A percentile compares a stretch with the other conserved stretches of the same genome.
Evolutionary conservation across 2,329 filamentous ascomycete genomes (phyloP).

Genomic region (Nigrospora oryzae): DNA sequence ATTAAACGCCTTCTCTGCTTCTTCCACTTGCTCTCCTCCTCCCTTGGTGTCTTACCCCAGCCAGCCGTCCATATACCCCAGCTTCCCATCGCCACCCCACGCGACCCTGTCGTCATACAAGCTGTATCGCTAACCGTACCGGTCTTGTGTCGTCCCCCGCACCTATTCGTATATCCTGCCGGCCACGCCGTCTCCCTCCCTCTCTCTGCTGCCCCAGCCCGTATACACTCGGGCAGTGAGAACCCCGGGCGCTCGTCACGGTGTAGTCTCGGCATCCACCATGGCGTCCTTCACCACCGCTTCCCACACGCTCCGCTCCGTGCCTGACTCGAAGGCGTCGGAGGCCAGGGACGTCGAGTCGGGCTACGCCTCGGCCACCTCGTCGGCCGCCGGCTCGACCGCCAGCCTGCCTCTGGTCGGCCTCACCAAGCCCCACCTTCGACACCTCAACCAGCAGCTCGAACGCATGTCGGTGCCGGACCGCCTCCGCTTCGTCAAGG

Average conservation of each 20-base stretch:
- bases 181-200: background rate
- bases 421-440: constrained; percentile 81
- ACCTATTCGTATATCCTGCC: background rate
- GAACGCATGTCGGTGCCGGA: constrained; percentile 84
- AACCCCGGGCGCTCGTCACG: constrained; percentile 27
- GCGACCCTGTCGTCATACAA: background rate
- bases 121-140: background rate
- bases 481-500: constrained; percentile 85
- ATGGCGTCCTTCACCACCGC: constrained; percentile 26
- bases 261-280: constrained; percentile 1
- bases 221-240: constrained; percentile 7
- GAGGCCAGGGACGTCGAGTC: constrained; percentile 55
- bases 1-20: background rate
- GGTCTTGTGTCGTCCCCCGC: background rate
- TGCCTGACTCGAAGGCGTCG: constrained; percentile 31
- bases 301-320: constrained; percentile 24
- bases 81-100: background rate
- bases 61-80: background rate
- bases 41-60: background rate
- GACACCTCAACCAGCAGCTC: constrained; percentile 84
- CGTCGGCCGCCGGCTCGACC: constrained; percentile 53
- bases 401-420: constrained; percentile 64
- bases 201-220: background rate
- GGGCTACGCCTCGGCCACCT: constrained; percentile 65
- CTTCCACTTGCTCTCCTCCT: background rate